These are phyloP conservation scores for Rhizophora apiculata DNA, from an alignment of 345 rosid genomes.

Conservation along the genomic window DNA sequence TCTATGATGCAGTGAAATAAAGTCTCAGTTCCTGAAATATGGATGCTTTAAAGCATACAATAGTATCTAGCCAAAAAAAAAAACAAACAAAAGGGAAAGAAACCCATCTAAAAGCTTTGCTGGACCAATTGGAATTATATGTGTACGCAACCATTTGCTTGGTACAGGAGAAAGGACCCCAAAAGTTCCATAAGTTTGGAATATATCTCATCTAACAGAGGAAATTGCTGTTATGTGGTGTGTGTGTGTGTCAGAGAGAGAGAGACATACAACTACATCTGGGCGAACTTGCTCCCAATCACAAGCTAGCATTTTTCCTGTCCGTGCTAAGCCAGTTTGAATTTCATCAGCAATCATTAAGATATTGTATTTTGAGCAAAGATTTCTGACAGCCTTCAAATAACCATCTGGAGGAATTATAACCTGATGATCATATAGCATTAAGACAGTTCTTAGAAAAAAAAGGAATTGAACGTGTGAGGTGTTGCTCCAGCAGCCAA, in stretches of 20 bases:
- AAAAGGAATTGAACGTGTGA: neutral
- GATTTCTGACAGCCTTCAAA: slow-evolving; percentile 72
- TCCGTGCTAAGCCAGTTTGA: slow-evolving; percentile 88
- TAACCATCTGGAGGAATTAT: slow-evolving; percentile 84
- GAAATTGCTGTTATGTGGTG: too few species aligned
- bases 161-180: neutral
- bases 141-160: neutral
- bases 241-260: too few species aligned
- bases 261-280: slow-evolving; percentile 70
- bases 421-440: slow-evolving; percentile 44
- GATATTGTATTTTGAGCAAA: slow-evolving; percentile 71
- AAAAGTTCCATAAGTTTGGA: too few species aligned
- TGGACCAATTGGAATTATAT: slow-evolving; percentile 3
- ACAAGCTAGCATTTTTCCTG: slow-evolving; percentile 89
- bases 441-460: neutral
- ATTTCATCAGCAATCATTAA: slow-evolving; percentile 97
- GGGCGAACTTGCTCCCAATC: slow-evolving; percentile 94
- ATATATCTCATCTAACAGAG: too few species aligned
- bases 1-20: neutral
- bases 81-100: neutral
- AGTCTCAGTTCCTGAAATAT: neutral
- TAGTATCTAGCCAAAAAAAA: neutral
- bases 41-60: neutral
- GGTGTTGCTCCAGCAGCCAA: too few species aligned
- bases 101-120: neutral